Evolutionary conservation across 2,329 filamentous ascomycete genomes (phyloP), one percentile per base, ranked within the genome.

Genomic region (Claviceps maximensis): DNA sequence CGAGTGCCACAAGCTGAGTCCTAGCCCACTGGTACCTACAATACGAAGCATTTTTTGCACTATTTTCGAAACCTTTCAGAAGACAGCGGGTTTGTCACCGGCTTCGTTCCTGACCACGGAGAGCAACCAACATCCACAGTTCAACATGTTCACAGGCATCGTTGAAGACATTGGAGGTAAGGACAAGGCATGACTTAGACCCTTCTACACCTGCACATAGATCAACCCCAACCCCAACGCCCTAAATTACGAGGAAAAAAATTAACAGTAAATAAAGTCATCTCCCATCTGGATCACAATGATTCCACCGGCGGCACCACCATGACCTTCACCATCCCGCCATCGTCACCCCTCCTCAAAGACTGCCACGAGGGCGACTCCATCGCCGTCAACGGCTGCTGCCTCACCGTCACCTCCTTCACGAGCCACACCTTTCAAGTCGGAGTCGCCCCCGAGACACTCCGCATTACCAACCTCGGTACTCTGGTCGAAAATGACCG

Each of bases 381-480:
- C 66, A 97, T 98, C 68, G 82, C 84, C 66, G 80, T 98, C 67
- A 98, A 98, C 72, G 93, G 93, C 64, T 90, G 89, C 63, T 98
- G 93, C 69, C 81, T 98, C 51, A 98, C 93, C 13, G 86, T 97
- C 53, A 96, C 73, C 25, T 69, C 71, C 53, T 78, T 79, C 65
- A 68, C 66, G 25, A 58, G 67, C 31, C 52, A 66, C 46, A 70
- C 73, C 59, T 98, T 98, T 82, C 91, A 87, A 63, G 89, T 97
- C 59, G 91, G 93, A 65, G 85, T 95, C 58, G 89, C 93, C 9
- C 93, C 93, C 55, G 93, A 98, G 74, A 98, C 93, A 17, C 82
- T 98, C 53, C 89, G 93, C 54, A 82, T 95, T 54, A 98, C 94
- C 55, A 95, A 97, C 71, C 82, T 98, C n/a, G 91, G 90, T 57